Evolutionary conservation across 805 yeast species (phyloP).

Genomic region (Isabelozyma heimii): DNA sequence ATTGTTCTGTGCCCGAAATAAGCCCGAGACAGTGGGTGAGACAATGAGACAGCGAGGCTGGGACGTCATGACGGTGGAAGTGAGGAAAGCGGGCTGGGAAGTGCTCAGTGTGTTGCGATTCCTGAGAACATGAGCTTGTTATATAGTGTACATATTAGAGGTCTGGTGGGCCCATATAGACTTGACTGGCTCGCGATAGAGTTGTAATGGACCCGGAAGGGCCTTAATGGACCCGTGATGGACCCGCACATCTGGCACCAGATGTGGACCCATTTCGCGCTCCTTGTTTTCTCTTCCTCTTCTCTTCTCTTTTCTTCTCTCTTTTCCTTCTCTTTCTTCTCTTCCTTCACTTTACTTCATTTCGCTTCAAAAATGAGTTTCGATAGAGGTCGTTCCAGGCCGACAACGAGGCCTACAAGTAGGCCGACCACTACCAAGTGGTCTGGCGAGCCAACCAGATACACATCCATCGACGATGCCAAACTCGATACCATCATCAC

Average conservation of each 20-base stretch:
- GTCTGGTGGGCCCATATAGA: too few relatives aligned
- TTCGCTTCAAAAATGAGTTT: not conserved
- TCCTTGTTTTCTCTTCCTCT: not conserved
- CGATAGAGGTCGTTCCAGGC: not conserved
- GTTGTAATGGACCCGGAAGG: too few relatives aligned
- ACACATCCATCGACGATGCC: constrained; percentile 15
- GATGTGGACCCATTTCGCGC: too few relatives aligned
- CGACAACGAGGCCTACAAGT: not conserved
- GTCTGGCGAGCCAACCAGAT: constrained; percentile 31
- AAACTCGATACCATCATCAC: constrained; percentile 34
- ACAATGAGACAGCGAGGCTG: constrained; percentile 51
- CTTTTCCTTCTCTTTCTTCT: not conserved
- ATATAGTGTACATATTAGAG: too few relatives aligned
- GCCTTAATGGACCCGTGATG: too few relatives aligned
- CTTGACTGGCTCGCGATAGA: too few relatives aligned
- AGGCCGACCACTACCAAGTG: constrained; percentile 22
- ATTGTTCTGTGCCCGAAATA: constrained; percentile 86
- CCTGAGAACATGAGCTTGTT: constrained; percentile 7
- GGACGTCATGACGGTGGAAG: constrained; percentile 50
- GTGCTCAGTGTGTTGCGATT: constrained; percentile 75
- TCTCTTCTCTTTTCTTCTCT: not conserved
- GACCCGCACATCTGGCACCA: too few relatives aligned
- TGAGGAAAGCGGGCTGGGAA: constrained; percentile 95
- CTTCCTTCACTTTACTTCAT: not conserved
- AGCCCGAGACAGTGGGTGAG: constrained; percentile 60